Evolutionary conservation across 2,329 filamentous ascomycete species (phyloP).

Genomic region (Exophiala spinifera): DNA sequence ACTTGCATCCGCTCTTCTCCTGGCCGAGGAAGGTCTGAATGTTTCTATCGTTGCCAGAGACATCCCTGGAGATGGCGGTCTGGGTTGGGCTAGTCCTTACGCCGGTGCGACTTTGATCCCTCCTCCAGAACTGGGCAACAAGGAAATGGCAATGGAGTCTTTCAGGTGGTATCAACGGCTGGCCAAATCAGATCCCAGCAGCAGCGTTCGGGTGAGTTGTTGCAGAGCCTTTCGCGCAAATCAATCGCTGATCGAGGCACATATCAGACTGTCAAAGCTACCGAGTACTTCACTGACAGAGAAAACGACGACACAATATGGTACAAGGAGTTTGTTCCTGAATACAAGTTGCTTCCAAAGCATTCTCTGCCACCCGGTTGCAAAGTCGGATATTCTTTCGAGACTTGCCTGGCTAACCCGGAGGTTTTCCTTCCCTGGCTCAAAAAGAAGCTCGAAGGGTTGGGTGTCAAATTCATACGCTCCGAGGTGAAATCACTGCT

Average conservation of each 20-base stretch:
- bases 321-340: slow-evolving; percentile 2
- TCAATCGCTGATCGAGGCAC: background rate
- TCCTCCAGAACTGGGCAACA: slow-evolving; percentile 1
- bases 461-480: background rate
- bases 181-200: slow-evolving; percentile 1
- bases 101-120: slow-evolving; percentile 4
- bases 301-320: slow-evolving; percentile 5
- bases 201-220: slow-evolving; percentile 1
- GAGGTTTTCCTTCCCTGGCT: slow-evolving; percentile 5
- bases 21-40: background rate
- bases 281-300: slow-evolving; percentile 3
- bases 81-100: background rate
- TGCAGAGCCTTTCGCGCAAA: background rate
- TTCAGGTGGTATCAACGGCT: background rate
- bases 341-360: slow-evolving; percentile 1
- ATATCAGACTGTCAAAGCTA: background rate
- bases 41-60: slow-evolving; percentile 3
- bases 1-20: slow-evolving; percentile 1
- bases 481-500: background rate
- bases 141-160: slow-evolving; percentile 5
- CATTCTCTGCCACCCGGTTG: background rate
- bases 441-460: background rate
- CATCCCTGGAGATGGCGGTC: slow-evolving; percentile 1
- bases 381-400: slow-evolving; percentile 13
- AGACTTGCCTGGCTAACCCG: slow-evolving; percentile 5